Conservation (phyloP, 2,329 filamentous ascomycete species). For the Trichoderma oligosporum region DNA sequence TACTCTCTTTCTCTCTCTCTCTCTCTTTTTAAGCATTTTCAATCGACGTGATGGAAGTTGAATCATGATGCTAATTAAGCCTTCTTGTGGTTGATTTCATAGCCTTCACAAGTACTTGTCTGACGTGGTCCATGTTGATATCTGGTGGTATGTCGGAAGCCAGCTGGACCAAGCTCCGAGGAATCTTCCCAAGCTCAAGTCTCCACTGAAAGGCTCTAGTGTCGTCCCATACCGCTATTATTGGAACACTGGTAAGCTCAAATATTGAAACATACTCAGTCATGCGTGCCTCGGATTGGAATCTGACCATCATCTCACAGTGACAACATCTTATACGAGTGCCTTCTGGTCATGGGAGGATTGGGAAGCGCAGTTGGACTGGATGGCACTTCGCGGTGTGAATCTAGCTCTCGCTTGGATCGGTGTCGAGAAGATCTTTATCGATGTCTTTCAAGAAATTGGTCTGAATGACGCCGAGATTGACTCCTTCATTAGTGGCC, state of each 20-base stretch:
- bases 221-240: slow-evolving; percentile 22
- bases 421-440: slow-evolving; percentile 47
- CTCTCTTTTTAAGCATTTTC: too few species aligned
- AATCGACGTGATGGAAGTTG: background rate
- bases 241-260: slow-evolving; percentile 26
- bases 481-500: slow-evolving; percentile 43
- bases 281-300: background rate
- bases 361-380: slow-evolving; percentile 50
- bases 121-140: slow-evolving; percentile 22
- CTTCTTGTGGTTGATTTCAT: background rate
- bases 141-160: slow-evolving; percentile 25
- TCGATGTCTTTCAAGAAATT: slow-evolving; percentile 45
- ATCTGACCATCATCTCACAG: slow-evolving; percentile 24
- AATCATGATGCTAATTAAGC: background rate
- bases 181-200: slow-evolving; percentile 18
- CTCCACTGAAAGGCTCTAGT: slow-evolving; percentile 16
- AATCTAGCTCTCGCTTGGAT: slow-evolving; percentile 51
- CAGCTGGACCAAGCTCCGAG: slow-evolving; percentile 21
- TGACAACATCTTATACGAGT: slow-evolving; percentile 49
- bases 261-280: background rate
- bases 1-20: background rate
- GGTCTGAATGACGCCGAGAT: slow-evolving; percentile 44
- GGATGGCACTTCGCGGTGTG: slow-evolving; percentile 48
- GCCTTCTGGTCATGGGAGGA: slow-evolving; percentile 51
- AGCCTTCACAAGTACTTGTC: slow-evolving; percentile 24